A percentile compares a stretch with the other conserved stretches of the same genome.
phyloP scores from a whole-genome alignment of 768 basidiomycete species.

The Gloeopeniophorella convolvens region DNA sequence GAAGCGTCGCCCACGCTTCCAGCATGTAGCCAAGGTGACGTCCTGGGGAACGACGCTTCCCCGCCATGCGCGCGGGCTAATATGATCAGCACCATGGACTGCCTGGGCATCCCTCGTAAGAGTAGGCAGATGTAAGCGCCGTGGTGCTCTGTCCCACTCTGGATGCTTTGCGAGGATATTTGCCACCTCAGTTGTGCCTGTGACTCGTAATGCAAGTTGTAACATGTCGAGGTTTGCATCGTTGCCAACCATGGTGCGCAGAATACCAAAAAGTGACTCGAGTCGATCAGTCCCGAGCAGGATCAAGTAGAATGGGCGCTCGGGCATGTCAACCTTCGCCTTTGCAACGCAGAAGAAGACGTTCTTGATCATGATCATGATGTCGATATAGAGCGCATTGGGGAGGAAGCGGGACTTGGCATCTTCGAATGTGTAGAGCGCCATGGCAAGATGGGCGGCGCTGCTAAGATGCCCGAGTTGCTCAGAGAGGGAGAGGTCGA shows the following conservation, averaged over 20 bases:
- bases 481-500: background rate
- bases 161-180: too few species aligned
- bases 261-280: slow-evolving; percentile 19
- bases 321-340: slow-evolving; percentile 15
- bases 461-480: background rate
- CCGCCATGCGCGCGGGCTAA: background rate
- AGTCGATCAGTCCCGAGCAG: slow-evolving; percentile 13
- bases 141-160: slow-evolving; percentile 34
- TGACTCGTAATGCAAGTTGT: slow-evolving; percentile 26
- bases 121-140: slow-evolving; percentile 23
- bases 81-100: background rate
- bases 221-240: slow-evolving; percentile 18
- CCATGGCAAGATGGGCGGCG: background rate
- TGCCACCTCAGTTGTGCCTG: slow-evolving; percentile 29
- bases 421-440: background rate
- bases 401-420: slow-evolving; percentile 14
- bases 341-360: slow-evolving; percentile 25
- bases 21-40: background rate
- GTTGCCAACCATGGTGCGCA: slow-evolving; percentile 25
- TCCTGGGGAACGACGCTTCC: background rate
- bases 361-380: slow-evolving; percentile 19
- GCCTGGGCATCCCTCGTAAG: background rate
- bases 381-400: slow-evolving; percentile 16
- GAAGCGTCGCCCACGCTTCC: background rate
- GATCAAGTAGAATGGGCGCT: background rate